Base-by-base conservation (phyloP, 805 yeast genomes). In the Yamadazyma ubonensis region DNA sequence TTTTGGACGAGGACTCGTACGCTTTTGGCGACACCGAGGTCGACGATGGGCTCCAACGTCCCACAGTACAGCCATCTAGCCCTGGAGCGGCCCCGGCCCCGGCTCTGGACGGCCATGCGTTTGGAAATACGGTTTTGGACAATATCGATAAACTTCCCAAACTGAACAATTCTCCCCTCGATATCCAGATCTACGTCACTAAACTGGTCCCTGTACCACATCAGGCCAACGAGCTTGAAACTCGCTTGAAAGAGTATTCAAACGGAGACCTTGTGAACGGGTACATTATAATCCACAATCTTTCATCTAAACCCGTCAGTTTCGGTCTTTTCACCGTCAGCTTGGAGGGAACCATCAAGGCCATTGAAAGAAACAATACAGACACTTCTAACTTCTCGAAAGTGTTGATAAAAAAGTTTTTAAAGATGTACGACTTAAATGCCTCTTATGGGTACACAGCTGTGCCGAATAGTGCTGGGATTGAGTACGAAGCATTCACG, bases 381-480 rank as follows among this genome's bases (percentile, higher is more conserved):
- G 43, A 44, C 22, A 36, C 38, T 8, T 28, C 38, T 20, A 57
- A 54, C 34, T 59, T 53, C 36, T 57, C 53, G 29, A 61, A 59
- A 36, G 53, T 68, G 4, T 44, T 67, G 36, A 62, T 65, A 53
- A 76, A 78, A 46, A 71, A 76, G 47, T 75, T 79, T 45, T 52
- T 79, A 35, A 71, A 78, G 46, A 79, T 78, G 83, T 75, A 78
- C 36, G 85, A 79, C 51, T 50, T 79, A 32, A 71, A 75, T 53
- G 84, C 84, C 1, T 73, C 81, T 6, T 73, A 70, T 48, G 73
- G 76, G 0, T 71, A 73, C 41, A 54, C 61, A 1, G 67, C 70
- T 27, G 69, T 77, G 12, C 78, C 81, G 2, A 70, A 73, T 48
- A 67, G 78, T 26, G 80, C 79, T 14, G 73, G 77, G 0, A 55